Evolutionary conservation across 108 stramenopile genomes (phyloP), one percentile per base, ranked within the genome.

Genomic region (Nannochloropsis salina): DNA sequence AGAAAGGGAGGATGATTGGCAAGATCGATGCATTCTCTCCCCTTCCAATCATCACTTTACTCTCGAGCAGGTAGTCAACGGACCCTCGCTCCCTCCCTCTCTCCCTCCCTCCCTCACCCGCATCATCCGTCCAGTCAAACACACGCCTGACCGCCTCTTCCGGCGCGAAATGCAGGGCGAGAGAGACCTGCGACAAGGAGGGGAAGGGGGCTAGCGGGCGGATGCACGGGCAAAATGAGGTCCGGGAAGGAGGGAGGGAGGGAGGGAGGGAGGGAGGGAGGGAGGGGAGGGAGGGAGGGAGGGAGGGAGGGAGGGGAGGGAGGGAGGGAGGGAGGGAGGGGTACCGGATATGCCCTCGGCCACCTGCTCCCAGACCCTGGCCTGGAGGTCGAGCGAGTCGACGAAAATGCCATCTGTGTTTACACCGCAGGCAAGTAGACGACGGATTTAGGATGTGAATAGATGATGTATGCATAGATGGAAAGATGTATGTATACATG

Each of bases 251-350:
- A 2, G 61, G 61, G n/a, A 3, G 4, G 15, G n/a, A 8, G 6
- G 61, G 3, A 8, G 2, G 6, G 61, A 8, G n/a, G 47, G 12
- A 51, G 12, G 12, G 10, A 51, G 12, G 10, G 10, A 51, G 10
- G 10, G 12, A 51, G 2, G 61, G 61, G 61, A 74, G 61, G 61
- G 61, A 74, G 61, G 61, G n/a, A 74, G 61, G 61, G 5, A 74
- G 61, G 61, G 61, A 74, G 61, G 61, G 61, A 74, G 61, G 61
- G 61, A 74, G 47, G n/a, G n/a, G 12, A 51, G 12, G 47, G 47
- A 51, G 12, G 47, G 47, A 51, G 12, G 47, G 47, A 51, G 47
- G 47, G 47, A 12, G 0, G 47, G 47, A 51, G 47, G 47, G 0
- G 47, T 51, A 51, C 47, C 47, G 15, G 47, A 51, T 10, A 51